phyloP scores from a whole-genome alignment of 306 rosid species.

The Cicer judaicum region DNA sequence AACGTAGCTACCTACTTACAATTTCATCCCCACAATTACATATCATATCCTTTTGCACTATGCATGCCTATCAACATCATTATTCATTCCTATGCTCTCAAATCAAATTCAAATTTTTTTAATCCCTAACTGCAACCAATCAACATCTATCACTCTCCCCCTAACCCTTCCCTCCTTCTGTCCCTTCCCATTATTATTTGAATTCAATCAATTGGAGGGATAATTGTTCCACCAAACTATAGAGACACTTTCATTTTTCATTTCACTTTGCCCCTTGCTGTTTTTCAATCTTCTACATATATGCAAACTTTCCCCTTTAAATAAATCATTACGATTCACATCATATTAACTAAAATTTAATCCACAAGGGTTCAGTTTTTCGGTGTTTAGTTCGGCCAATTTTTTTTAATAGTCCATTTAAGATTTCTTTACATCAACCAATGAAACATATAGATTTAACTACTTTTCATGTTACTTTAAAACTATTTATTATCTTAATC shows the following conservation, averaged over 20 bases:
- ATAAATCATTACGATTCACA: neutral
- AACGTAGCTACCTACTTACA: neutral
- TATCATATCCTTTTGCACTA: conserved; percentile 8
- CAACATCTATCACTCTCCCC: neutral
- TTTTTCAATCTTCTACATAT: neutral
- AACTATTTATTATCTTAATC: too few relatives aligned
- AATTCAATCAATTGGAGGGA: conserved; percentile 3
- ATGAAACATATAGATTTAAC: too few relatives aligned
- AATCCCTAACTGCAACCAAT: neutral
- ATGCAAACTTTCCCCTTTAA: neutral
- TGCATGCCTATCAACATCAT: neutral
- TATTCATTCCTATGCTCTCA: neutral
- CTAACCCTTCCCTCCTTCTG: neutral
- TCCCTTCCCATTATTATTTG: neutral
- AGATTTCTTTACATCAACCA: too few relatives aligned
- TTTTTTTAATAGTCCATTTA: too few relatives aligned
- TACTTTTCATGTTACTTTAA: too few relatives aligned
- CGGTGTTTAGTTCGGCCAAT: too few relatives aligned
- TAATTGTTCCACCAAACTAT: neutral
- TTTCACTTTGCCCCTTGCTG: neutral
- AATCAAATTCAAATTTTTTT: conserved; percentile 22
- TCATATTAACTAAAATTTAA: too few relatives aligned
- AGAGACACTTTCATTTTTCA: neutral
- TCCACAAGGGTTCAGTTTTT: too few relatives aligned
- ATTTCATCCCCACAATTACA: conserved; percentile 21